phyloP scores from a whole-genome alignment of 768 basidiomycete species.

The Rhodosporidiobolus odoratus region DNA sequence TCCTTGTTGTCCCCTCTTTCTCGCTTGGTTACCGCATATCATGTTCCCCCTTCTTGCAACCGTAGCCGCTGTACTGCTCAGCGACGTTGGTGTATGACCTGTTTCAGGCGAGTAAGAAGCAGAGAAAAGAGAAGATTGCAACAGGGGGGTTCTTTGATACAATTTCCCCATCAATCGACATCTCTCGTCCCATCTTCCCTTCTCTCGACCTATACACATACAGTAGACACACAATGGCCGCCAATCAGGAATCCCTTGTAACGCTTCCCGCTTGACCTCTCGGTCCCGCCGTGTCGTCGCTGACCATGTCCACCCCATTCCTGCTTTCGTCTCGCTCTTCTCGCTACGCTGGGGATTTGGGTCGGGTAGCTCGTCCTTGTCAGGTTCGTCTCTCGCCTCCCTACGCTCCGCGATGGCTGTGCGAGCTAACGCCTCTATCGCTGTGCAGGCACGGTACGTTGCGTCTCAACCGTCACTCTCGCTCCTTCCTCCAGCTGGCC shows the following conservation, averaged over 20 bases:
- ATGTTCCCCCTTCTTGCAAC: too few relatives aligned
- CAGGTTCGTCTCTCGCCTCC: slow-evolving; percentile 7
- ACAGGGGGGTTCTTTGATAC: too few relatives aligned
- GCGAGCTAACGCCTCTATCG: not conserved
- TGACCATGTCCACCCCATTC: too few relatives aligned
- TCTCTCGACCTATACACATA: not conserved
- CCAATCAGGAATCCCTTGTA: slow-evolving; percentile 20
- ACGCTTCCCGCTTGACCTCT: too few relatives aligned
- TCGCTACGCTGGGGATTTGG: not conserved
- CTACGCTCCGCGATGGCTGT: fast-evolving
- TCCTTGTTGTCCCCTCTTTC: not conserved
- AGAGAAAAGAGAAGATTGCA: not conserved
- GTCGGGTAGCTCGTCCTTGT: slow-evolving; percentile 25
- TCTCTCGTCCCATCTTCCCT: not conserved
- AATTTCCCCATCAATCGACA: not conserved
- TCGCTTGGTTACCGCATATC: too few relatives aligned
- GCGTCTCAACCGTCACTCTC: not conserved
- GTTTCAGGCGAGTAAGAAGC: too few relatives aligned
- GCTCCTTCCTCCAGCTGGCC: too few relatives aligned
- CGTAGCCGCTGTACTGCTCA: too few relatives aligned
- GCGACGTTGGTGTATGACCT: too few relatives aligned
- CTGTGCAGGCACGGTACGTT: slow-evolving; percentile 23
- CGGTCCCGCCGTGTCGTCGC: not conserved
- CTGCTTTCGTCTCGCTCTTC: not conserved
- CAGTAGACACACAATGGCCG: slow-evolving; percentile 14